Base-by-base conservation (phyloP, 164 flowering plant genomes). In the Protea cynaroides region DNA sequence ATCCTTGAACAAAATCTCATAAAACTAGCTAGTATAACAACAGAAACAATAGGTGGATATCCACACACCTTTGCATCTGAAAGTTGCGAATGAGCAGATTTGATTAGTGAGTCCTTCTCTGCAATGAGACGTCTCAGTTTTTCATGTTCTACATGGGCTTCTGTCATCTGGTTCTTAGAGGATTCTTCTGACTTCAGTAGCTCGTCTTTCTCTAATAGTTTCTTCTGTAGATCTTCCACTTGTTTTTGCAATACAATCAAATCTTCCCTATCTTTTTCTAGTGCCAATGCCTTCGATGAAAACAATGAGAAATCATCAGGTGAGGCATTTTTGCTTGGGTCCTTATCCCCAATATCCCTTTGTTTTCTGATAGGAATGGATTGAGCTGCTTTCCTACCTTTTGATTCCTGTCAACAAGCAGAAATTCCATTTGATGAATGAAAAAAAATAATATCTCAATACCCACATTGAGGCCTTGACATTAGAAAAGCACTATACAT, bases 131-230 rank as follows among this genome's bases (percentile, higher is more conserved):
- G 75, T 65, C 76, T 85, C 61, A 86, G 65, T 58, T 84, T 85
- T 40, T 88, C 85, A 67, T 83, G 69, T 68, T 79, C 72, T 36
- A 60, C 61, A 40, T 77, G 75, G 50, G 77, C 65, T 51, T 73
- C 63, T 68, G 40, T 73, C 78, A 89, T 72, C 70, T 87, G 80
- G 56, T 72, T 74, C 75, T 74, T 79, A 62, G 84, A 74, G 12
- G 56, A 62, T 66, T 86, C 92, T 23, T 80, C 80, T 21, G 80
- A 76, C 67, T 82, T 86, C 62, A 94, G 67, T 57, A 83, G 85
- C 70, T 89, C 89, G 38, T 91, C 97, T 72, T 94, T 94, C 71
- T 91, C 90, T 38, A 71, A 58, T 64, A 94, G 34, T 75, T 85
- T 82, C 81, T 62, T 81, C 34, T 82, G 87, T 25, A 94, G 74